Percentiles rank a stretch among this genome's conserved stretches.
These are phyloP conservation scores for Asclepias syriaca DNA, from an alignment of 257 asterid species.

Conservation along the genomic window DNA sequence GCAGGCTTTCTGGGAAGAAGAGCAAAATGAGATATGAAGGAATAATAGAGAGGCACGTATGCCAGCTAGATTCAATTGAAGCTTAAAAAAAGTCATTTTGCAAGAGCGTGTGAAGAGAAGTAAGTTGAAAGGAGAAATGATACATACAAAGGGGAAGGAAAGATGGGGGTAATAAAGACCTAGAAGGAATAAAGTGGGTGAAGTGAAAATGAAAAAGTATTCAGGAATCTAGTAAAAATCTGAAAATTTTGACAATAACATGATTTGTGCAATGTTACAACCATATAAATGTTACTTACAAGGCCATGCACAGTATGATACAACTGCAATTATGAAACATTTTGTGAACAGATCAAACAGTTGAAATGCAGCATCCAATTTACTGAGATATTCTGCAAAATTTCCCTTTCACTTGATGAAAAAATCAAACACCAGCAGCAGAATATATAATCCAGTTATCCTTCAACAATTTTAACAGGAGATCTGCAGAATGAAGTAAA, in stretches of 20 bases:
- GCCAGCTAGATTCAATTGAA: conserved; percentile 3
- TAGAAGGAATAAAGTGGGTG: conserved; percentile 28
- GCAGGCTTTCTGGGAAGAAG: conserved; percentile 32
- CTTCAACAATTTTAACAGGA: conserved; percentile 81
- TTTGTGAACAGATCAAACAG: conserved; percentile 8
- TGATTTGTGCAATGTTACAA: conserved; percentile 7
- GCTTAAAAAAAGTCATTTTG: conserved; percentile 20
- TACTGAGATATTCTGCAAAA: neutral
- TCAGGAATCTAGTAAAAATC: conserved; percentile 20
- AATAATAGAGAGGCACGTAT: conserved; percentile 16
- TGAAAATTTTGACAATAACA: conserved; percentile 8
- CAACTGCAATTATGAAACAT: neutral
- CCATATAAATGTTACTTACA: conserved; percentile 1
- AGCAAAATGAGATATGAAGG: conserved; percentile 19
- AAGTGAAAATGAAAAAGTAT: conserved; percentile 12
- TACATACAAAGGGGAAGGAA: conserved; percentile 6
- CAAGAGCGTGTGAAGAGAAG: conserved; percentile 8
- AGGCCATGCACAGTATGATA: conserved; percentile 1
- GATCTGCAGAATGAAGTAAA: conserved; percentile 49
- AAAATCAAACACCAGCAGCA: conserved; percentile 14
- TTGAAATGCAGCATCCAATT: conserved; percentile 9
- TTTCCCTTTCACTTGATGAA: neutral
- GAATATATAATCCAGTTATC: conserved; percentile 29
- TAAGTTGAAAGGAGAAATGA: conserved; percentile 15
- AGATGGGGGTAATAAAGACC: conserved; percentile 33